These are phyloP conservation scores for Aspergillus brasiliensis DNA, from an alignment of 2,329 filamentous ascomycete species.

Conservation along the genomic window DNA sequence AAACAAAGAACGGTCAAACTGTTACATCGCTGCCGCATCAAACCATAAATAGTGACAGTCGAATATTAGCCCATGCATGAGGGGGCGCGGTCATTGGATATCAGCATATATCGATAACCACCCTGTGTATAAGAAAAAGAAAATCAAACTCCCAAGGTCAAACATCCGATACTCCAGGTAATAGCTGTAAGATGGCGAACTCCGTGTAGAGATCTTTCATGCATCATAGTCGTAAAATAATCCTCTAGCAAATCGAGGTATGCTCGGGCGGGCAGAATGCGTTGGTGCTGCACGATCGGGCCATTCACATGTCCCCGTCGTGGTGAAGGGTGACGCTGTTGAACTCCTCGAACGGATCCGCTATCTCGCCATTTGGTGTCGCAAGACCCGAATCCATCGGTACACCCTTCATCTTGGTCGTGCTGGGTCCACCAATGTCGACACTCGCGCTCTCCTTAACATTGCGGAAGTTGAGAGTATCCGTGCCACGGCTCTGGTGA, in stretches of 20 bases:
- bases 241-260: slow-evolving; percentile 18
- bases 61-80: slow-evolving; percentile 11
- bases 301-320: slow-evolving; percentile 67
- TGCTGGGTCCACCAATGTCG: slow-evolving; percentile 56
- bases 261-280: slow-evolving; percentile 21
- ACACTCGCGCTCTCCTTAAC: slow-evolving; percentile 97
- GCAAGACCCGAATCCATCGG: slow-evolving; percentile 82
- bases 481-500: slow-evolving; percentile 82
- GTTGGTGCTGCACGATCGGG: slow-evolving; percentile 2
- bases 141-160: slow-evolving; percentile 12
- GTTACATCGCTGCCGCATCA: slow-evolving; percentile 14
- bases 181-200: slow-evolving; percentile 25
- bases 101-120: slow-evolving; percentile 11
- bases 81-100: slow-evolving; percentile 3
- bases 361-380: slow-evolving; percentile 78
- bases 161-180: slow-evolving; percentile 30
- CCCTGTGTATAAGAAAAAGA: slow-evolving; percentile 4
- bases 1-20: slow-evolving; percentile 5
- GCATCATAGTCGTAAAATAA: slow-evolving; percentile 36
- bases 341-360: slow-evolving; percentile 97
- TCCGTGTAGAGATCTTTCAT: slow-evolving; percentile 35
- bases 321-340: slow-evolving; percentile 98
- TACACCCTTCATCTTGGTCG: slow-evolving; percentile 67
- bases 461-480: slow-evolving; percentile 96
- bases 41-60: slow-evolving; percentile 8